Percentiles rank a stretch among this genome's conserved stretches.
Conservation (phyloP, 352 stramenopile species). For the Phytopythium helicoides region DNA sequence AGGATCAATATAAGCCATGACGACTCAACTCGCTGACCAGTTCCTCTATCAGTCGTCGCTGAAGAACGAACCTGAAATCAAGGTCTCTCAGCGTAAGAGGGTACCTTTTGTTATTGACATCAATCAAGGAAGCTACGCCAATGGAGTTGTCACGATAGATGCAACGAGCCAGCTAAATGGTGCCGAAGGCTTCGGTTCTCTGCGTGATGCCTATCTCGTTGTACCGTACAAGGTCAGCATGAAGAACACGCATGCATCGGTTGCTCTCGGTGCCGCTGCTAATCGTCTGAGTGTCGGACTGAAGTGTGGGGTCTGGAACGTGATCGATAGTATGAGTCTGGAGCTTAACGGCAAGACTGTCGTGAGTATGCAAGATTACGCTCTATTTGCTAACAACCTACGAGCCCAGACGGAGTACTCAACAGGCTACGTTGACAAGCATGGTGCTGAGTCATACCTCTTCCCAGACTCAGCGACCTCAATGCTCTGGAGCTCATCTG, state of each 20-base stretch:
- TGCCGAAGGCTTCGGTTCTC: constrained; percentile 7
- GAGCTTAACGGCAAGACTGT: constrained; percentile 25
- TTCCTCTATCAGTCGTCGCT: constrained; percentile 1
- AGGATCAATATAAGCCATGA: neutral
- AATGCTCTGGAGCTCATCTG: constrained; percentile 3
- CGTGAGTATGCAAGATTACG: constrained; percentile 16
- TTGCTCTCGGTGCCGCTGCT: constrained; percentile 6
- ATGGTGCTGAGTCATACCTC: constrained; percentile 26
- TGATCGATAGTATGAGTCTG: constrained; percentile 20
- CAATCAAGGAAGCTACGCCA: constrained; percentile 11
- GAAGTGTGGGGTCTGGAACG: constrained; percentile 27
- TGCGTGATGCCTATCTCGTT: constrained; percentile 12
- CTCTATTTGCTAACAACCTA: constrained; percentile 22
- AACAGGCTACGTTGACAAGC: constrained; percentile 18
- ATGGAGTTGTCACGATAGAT: constrained; percentile 12
- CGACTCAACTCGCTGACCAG: constrained; percentile 1
- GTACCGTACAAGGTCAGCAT: constrained; percentile 9
- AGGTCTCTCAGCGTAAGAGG: neutral
- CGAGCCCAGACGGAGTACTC: constrained; percentile 19
- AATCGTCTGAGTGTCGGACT: constrained; percentile 19
- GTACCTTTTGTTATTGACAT: constrained; percentile 2
- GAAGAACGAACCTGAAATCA: neutral
- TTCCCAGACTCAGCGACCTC: constrained; percentile 18
- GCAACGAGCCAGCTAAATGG: constrained; percentile 8
- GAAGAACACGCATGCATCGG: constrained; percentile 9